A percentile compares a stretch with the other conserved stretches of the same genome.
Conservation (phyloP, 129 eudicot species). For the Helichrysum umbraculigerum region DNA sequence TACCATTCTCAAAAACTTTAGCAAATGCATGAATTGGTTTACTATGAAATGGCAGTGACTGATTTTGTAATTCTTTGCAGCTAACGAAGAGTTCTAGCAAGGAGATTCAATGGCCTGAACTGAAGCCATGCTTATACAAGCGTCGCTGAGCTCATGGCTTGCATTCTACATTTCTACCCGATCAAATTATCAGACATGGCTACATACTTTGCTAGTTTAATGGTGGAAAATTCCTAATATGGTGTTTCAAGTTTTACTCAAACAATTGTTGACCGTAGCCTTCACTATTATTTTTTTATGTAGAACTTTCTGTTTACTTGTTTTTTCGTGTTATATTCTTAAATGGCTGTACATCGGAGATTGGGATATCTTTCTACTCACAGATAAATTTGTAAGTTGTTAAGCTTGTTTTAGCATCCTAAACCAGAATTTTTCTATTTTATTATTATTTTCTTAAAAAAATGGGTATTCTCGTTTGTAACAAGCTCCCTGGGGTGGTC, state of each 20-base stretch:
- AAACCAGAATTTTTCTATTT: too few species aligned
- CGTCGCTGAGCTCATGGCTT: constrained; percentile 52
- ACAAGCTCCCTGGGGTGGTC: too few species aligned
- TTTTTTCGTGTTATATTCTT: too few species aligned
- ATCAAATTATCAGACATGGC: constrained; percentile 8
- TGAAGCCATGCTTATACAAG: constrained; percentile 87
- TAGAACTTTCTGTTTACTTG: constrained; percentile 8
- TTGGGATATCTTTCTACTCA: neutral
- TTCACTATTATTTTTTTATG: neutral
- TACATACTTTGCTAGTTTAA: neutral
- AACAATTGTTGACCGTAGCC: neutral
- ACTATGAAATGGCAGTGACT: neutral
- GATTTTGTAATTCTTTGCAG: constrained; percentile 29
- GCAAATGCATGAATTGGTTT: neutral
- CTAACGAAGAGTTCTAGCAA: constrained; percentile 42
- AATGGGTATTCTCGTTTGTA: too few species aligned
- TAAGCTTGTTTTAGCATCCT: too few species aligned
- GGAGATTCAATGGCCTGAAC: constrained; percentile 69
- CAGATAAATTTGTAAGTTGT: neutral
- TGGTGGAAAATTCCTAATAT: neutral
- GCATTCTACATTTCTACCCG: neutral
- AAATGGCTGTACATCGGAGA: neutral
- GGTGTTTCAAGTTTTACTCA: constrained; percentile 1
- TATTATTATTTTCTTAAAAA: too few species aligned
- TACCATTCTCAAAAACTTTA: neutral